Evolutionary conservation across 2,329 filamentous ascomycete species (phyloP).

Genomic region (Nemania sp.): DNA sequence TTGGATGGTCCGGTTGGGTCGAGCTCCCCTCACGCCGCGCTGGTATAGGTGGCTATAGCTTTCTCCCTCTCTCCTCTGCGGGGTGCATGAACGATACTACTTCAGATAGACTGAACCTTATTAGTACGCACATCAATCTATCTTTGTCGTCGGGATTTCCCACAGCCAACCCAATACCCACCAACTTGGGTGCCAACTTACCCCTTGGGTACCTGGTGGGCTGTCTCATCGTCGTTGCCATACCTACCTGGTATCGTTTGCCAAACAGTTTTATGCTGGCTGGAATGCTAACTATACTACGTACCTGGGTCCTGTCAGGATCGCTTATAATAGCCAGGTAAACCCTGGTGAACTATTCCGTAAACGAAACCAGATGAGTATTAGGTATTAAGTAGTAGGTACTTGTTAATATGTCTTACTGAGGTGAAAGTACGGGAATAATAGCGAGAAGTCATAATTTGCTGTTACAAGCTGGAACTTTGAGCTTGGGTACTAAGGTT

Average conservation of each 20-base stretch:
- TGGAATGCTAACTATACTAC: background rate
- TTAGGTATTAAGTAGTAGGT: background rate
- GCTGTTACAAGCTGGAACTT: background rate
- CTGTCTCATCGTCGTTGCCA: conserved; percentile 22
- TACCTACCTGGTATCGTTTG: background rate
- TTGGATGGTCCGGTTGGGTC: background rate
- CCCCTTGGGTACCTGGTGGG: background rate
- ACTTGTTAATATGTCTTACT: background rate
- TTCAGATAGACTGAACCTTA: conserved; percentile 8
- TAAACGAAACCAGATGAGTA: background rate
- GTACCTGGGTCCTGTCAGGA: no score
- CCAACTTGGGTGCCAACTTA: no score
- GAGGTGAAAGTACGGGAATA: background rate
- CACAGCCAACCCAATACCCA: background rate
- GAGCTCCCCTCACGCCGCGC: conserved; percentile 8
- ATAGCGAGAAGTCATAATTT: background rate
- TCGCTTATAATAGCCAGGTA: background rate
- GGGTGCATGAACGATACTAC: conserved; percentile 29
- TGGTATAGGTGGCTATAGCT: conserved; percentile 6
- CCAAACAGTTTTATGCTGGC: background rate
- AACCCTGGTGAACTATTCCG: background rate
- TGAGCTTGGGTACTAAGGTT: background rate
- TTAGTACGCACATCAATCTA: background rate
- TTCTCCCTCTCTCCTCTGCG: conserved; percentile 13
- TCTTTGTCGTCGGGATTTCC: conserved; percentile 1